Conservation (phyloP, 2,329 filamentous ascomycete species). For the Sphaerulina populicola region DNA sequence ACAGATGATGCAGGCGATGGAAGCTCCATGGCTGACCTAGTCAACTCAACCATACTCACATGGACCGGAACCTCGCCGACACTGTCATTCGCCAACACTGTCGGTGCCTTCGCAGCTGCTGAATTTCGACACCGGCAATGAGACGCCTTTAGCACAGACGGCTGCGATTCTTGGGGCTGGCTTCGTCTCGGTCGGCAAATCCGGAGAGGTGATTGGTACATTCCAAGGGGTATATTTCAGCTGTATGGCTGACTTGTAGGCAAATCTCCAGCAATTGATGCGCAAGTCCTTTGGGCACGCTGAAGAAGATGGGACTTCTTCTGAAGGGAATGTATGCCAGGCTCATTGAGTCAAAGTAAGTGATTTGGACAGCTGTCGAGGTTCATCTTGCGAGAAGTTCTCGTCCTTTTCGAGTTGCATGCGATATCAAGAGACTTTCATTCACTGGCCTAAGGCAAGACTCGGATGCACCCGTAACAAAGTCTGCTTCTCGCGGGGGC, state of each 20-base stretch:
- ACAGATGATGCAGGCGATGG: constrained; percentile 8
- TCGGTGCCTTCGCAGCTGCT: constrained; percentile 13
- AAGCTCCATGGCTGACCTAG: constrained; percentile 7
- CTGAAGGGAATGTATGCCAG: constrained; percentile 15
- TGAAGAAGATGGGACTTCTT: constrained; percentile 8
- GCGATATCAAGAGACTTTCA: neutral
- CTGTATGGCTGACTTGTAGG: neutral
- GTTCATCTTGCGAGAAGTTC: neutral
- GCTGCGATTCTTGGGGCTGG: constrained; percentile 17
- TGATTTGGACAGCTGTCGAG: neutral
- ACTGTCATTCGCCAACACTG: constrained; percentile 15
- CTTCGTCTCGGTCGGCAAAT: constrained; percentile 16
- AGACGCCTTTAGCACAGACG: constrained; percentile 14
- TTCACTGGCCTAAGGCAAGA: constrained; percentile 10
- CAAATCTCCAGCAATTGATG: constrained; percentile 16
- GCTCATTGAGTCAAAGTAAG: neutral
- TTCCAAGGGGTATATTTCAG: neutral
- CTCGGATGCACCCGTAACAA: constrained; percentile 61
- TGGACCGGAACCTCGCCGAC: constrained; percentile 18
- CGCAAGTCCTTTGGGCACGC: constrained; percentile 10
- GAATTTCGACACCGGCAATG: constrained; percentile 13
- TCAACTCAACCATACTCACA: constrained; percentile 8
- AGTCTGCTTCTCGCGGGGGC: constrained; percentile 36
- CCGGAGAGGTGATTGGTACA: constrained; percentile 4
- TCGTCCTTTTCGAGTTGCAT: neutral